Evolutionary conservation across 2,329 filamentous ascomycete genomes (phyloP), one percentile per base, ranked within the genome.

Genomic region (Cyphellophora attinorum): DNA sequence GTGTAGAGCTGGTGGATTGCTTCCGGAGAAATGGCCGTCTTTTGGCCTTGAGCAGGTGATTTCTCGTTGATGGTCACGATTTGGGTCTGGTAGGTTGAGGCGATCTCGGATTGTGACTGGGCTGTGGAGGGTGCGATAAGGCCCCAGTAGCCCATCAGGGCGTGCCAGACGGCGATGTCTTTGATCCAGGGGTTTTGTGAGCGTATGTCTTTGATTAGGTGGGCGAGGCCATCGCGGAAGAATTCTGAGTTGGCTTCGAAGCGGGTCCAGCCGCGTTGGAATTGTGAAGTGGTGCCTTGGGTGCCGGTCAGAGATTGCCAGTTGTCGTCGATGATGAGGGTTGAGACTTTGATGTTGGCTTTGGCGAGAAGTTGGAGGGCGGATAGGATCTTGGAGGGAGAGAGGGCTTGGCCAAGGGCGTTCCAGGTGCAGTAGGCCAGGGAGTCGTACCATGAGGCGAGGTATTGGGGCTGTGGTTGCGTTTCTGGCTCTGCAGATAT

Each of bases 401-500:
- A 91, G 19, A 98, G 66, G 29, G 79, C 65, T 49, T 93, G 85
- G 0, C 91, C 91, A 0, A 98, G 67, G 0, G 79, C 82, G 52
- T 96, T 98, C 91, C 91, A 98, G 1, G 91, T 98, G 55, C 91
- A 98, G 54, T 91, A 98, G 1, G 86, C 84, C 23, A 98, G 64
- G 0, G 86, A 85, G 55, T 96, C 91, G 52, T 88, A 88, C 86
- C 88, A 95, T 39, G 83, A 76, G 44, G 91, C 77, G 31, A 84
- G 62, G 85, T 85, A 94, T 52, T 65, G 58, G 10, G 51, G 48
- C 11, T 32, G 35, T 5, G 41, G 19, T 5, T n/a, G 23, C 18
- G 39, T 46, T 30, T n/a, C 76, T 58, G 5, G 68, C 60, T n/a
- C n/a, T n/a, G n/a, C n/a, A n/a, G n/a, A n/a, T n/a, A 35, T 68